phyloP scores from a whole-genome alignment of 1,139 yeast genomes.

The Kodamaea anthophila region DNA sequence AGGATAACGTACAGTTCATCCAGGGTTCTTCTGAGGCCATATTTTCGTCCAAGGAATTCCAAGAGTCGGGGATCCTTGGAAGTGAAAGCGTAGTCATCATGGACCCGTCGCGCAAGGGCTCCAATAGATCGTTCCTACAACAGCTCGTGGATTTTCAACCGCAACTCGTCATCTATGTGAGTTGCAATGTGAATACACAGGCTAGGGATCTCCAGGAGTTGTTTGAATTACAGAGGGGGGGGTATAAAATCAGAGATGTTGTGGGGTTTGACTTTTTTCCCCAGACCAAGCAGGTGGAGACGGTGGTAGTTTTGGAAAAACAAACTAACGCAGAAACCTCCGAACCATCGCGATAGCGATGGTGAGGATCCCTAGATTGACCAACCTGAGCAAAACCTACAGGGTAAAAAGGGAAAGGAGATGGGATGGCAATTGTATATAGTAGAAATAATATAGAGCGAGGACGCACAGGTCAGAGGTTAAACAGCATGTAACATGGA shows the following conservation, averaged over 20 bases:
- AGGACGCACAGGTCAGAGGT: too few relatives aligned
- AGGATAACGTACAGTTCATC: conserved; percentile 26
- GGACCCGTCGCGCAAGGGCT: conserved; percentile 45
- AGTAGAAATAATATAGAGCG: conserved; percentile 2
- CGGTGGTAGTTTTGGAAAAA: conserved; percentile 37
- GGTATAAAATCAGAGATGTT: conserved; percentile 27
- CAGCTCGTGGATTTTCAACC: conserved; percentile 36
- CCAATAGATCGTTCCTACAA: conserved; percentile 26
- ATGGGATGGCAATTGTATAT: not conserved
- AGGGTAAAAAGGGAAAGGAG: too few relatives aligned
- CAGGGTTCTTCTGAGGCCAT: conserved; percentile 35
- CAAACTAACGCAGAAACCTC: too few relatives aligned
- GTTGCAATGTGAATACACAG: conserved; percentile 44
- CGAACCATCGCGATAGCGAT: too few relatives aligned
- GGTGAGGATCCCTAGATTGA: too few relatives aligned
- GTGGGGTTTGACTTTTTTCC: conserved; percentile 45
- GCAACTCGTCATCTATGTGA: conserved; percentile 32
- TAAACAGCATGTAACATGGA: too few relatives aligned
- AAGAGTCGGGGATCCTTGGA: conserved; percentile 22
- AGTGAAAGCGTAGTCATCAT: conserved; percentile 33
- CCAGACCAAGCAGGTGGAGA: conserved; percentile 44
- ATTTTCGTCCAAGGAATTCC: conserved; percentile 24
- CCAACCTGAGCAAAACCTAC: too few relatives aligned
- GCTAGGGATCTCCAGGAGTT: conserved; percentile 37
- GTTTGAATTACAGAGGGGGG: conserved; percentile 16